Conservation (phyloP, 2,329 filamentous ascomycete genomes). For the Neurospora sp. region DNA sequence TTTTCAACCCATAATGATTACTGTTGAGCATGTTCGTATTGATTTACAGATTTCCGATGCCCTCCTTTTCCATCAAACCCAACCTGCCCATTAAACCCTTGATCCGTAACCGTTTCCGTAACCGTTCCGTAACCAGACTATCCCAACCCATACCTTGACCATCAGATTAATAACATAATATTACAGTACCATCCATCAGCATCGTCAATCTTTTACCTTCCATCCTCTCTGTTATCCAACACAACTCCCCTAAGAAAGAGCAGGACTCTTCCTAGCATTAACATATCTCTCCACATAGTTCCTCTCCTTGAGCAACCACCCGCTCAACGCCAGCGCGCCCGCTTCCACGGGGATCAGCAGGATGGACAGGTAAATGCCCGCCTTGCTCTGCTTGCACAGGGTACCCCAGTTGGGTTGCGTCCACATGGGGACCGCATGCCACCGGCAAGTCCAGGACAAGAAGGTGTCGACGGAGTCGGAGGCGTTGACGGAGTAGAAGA, state of each 20-base stretch:
- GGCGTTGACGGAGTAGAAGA: constrained; percentile 48
- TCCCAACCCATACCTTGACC: background rate
- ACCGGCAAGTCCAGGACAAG: constrained; percentile 54
- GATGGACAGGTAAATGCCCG: constrained; percentile 42
- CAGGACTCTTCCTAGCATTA: constrained; percentile 23
- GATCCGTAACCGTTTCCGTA: background rate
- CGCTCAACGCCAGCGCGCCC: constrained; percentile 35
- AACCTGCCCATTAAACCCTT: background rate
- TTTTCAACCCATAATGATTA: background rate
- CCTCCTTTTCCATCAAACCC: background rate
- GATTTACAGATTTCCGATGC: background rate
- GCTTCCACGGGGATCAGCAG: constrained; percentile 48
- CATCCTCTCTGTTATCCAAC: background rate
- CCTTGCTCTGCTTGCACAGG: constrained; percentile 46
- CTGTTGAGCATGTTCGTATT: background rate
- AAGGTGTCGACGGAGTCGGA: constrained; percentile 43
- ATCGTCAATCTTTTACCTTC: background rate
- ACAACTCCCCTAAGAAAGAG: constrained; percentile 2
- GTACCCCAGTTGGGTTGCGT: constrained; percentile 43
- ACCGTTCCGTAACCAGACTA: background rate
- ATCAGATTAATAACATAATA: background rate
- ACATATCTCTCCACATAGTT: constrained; percentile 27
- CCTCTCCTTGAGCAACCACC: constrained; percentile 34
- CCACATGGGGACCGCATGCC: constrained; percentile 42
- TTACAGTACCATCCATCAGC: background rate